Evolutionary conservation across 2,329 filamentous ascomycete species (phyloP).

Genomic region (Fonsecaea erecta): DNA sequence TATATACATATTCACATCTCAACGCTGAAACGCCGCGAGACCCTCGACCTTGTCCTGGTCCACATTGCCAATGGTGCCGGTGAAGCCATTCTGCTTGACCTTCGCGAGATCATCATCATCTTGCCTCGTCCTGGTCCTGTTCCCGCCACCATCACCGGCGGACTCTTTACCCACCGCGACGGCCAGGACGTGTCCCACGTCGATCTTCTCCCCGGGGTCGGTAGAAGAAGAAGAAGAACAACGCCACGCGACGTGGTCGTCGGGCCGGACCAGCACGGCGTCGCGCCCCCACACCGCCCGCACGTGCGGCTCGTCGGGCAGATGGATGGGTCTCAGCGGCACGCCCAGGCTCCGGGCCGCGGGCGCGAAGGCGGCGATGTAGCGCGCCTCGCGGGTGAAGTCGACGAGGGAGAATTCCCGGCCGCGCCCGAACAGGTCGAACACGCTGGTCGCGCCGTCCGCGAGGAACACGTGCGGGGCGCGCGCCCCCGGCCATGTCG

Average conservation of each 20-base stretch:
- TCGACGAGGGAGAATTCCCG: slow-evolving; percentile 25
- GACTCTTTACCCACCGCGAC: slow-evolving; percentile 1
- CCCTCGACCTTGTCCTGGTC: slow-evolving; percentile 19
- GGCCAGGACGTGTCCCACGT: not conserved
- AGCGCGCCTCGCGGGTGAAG: slow-evolving; percentile 26
- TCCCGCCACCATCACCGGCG: too few species aligned
- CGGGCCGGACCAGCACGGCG: slow-evolving; percentile 40
- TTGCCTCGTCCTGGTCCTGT: too few species aligned
- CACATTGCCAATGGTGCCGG: slow-evolving; percentile 25
- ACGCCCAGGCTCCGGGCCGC: slow-evolving; percentile 20
- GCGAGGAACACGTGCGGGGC: slow-evolving; percentile 43
- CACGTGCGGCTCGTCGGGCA: slow-evolving; percentile 35
- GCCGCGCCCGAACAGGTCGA: slow-evolving; percentile 39
- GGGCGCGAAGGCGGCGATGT: slow-evolving; percentile 13
- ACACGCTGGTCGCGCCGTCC: slow-evolving; percentile 38
- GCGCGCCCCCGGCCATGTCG: slow-evolving; percentile 41
- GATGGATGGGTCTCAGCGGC: slow-evolving; percentile 33
- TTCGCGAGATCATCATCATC: not conserved
- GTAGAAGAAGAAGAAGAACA: too few species aligned
- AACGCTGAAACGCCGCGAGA: slow-evolving; percentile 9
- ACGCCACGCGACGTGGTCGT: slow-evolving; percentile 42
- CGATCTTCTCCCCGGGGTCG: not conserved
- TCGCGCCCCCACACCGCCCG: slow-evolving; percentile 38
- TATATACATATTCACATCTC: not conserved
- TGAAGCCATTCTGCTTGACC: slow-evolving; percentile 20